Evolutionary conservation across 208 protist genomes (phyloP), one percentile per base, ranked within the genome.

Genomic region (Trypanosomatidae sp.): DNA sequence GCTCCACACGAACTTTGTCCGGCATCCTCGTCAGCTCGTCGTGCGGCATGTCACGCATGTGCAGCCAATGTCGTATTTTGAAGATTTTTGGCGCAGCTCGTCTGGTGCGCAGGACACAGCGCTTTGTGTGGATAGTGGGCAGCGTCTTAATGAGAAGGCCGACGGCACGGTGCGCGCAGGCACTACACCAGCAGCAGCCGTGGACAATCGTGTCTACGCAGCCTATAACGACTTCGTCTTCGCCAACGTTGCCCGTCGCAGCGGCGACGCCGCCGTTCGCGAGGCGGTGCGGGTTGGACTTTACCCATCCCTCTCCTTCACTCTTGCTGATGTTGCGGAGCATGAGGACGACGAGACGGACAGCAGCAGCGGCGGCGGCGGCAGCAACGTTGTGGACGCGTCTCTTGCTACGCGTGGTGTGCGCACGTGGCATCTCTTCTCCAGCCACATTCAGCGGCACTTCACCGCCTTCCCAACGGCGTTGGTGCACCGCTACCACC

Each of bases 391-490:
- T n/a, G n/a, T n/a, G n/a, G n/a, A n/a, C n/a, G n/a, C n/a, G n/a
- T n/a, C n/a, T n/a, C n/a, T n/a, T n/a, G n/a, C n/a, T n/a, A n/a
- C n/a, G n/a, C n/a, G n/a, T n/a, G n/a, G n/a, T n/a, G n/a, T n/a
- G n/a, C 36, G 44, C 33, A 66, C 19, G n/a, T 81, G 59, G 49
- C 91, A 96, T 49, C 71, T 93, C 50, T 96, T 94, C 66, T 89
- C 85, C 33, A 76, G 80, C 41, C 62, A 69, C 46, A 70, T 92
- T 22, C 81, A 88, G 62, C 58, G 56, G 13, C 62, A 73, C 62
- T 95, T 82, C 72, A 91, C 90, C 17, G 90, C 90, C 12, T 95
- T 95, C 69, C 92, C 92, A 0, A 97, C 92, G 13, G 92, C 92
- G 7, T 80, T 94, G 0, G 81, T 86, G 33, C 92, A 97, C 60